Conservation (phyloP, 176 grass and related monocot genomes). For the Zea mays region Zm-B73-REFERENCE-NAM-5.0 NC_050104.1:62397501-62398000, state of each 20-base stretch:
- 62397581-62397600: conserved; percentile 18
- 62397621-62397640: conserved; percentile 60
- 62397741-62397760: conserved; percentile 26
- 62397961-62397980: too few species aligned
- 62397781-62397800: not conserved
- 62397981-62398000: too few species aligned
- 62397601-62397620: conserved; percentile 60
- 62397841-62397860: too few species aligned
- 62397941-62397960: too few species aligned
- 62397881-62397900: too few species aligned
- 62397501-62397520: conserved; percentile 66
- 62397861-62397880: too few species aligned
- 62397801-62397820: too few species aligned
- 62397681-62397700: conserved; percentile 56
- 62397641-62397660: conserved; percentile 53
- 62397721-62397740: conserved; percentile 39
- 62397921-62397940: too few species aligned
- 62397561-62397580: not conserved
- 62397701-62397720: conserved; percentile 56
- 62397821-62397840: too few species aligned
- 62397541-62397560: not conserved
- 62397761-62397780: conserved; percentile 5
- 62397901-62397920: too few species aligned
- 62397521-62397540: conserved; percentile 1
- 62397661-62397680: conserved; percentile 62